A percentile compares a stretch with the other conserved stretches of the same genome.
Evolutionary conservation across 2,329 filamentous ascomycete species (phyloP).

Genomic region (Paracoccidioides lutzii): DNA sequence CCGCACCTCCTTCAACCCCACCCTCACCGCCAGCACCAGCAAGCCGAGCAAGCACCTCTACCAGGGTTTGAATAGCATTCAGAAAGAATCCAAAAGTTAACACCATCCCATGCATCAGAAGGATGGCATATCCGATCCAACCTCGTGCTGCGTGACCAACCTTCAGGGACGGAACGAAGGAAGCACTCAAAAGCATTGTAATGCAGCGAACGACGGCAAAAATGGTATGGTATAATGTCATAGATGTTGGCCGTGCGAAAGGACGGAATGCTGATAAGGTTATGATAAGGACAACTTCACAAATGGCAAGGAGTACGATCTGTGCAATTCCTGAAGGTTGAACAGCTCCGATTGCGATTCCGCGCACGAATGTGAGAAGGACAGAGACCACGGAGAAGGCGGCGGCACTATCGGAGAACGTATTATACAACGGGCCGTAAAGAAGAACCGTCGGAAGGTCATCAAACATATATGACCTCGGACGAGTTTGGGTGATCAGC

Average conservation of each 20-base stretch:
- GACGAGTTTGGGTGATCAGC: slow-evolving; percentile 67
- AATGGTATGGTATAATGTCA: slow-evolving; percentile 89
- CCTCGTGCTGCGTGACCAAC: slow-evolving; percentile 69
- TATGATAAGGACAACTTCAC: slow-evolving; percentile 80
- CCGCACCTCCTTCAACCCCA: slow-evolving; percentile 45
- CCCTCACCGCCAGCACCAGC: slow-evolving; percentile 67
- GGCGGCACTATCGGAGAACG: slow-evolving; percentile 84
- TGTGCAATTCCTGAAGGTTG: slow-evolving; percentile 90
- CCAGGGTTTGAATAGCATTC: slow-evolving; percentile 76
- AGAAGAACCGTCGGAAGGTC: slow-evolving; percentile 78
- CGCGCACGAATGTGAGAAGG: slow-evolving; percentile 69
- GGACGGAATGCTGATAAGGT: slow-evolving; percentile 82
- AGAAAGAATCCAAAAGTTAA: slow-evolving; percentile 86
- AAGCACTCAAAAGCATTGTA: slow-evolving; percentile 60
- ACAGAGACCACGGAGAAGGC: slow-evolving; percentile 82
- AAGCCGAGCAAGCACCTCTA: slow-evolving; percentile 75
- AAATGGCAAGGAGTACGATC: slow-evolving; percentile 81
- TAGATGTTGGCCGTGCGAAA: slow-evolving; percentile 81
- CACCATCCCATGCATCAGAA: slow-evolving; percentile 72
- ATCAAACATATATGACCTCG: slow-evolving; percentile 80
- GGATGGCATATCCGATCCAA: slow-evolving; percentile 89
- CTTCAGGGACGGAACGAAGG: slow-evolving; percentile 73
- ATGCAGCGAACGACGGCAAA: slow-evolving; percentile 68
- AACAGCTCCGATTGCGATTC: slow-evolving; percentile 81
- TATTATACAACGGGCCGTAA: slow-evolving; percentile 93